Evolutionary conservation across 2,329 filamentous ascomycete genomes (phyloP).

Genomic region (Paecilomyces niveus): DNA sequence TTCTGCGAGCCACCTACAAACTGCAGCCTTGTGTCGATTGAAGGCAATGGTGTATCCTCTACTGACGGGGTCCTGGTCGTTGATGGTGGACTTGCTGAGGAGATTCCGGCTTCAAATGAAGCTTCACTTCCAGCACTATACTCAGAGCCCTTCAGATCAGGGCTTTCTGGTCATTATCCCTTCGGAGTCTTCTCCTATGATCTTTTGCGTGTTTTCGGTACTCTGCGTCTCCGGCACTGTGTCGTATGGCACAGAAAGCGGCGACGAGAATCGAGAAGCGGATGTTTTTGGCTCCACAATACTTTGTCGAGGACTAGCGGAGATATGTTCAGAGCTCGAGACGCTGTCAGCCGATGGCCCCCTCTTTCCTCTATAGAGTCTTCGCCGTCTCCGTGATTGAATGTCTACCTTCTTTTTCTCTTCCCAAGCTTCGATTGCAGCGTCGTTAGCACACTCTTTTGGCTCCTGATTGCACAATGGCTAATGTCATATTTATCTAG

Average conservation of each 20-base stretch:
- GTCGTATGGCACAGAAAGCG: not conserved
- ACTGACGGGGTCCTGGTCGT: not conserved
- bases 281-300: not conserved
- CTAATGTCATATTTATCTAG: not conserved
- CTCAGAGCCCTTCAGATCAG: conserved; percentile 4
- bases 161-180: not conserved
- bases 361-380: not conserved
- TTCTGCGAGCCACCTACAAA: not conserved
- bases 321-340: not conserved
- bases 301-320: not conserved
- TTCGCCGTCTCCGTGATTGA: not conserved
- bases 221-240: conserved; percentile 2
- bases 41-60: not conserved
- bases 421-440: conserved; percentile 23
- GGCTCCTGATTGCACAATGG: conserved; percentile 19
- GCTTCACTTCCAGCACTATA: not conserved
- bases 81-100: not conserved
- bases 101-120: not conserved
- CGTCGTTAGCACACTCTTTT: conserved; percentile 25
- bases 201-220: not conserved
- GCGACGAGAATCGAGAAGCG: not conserved
- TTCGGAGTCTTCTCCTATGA: not conserved
- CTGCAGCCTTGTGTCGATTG: not conserved
- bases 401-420: conserved; percentile 12
- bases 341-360: not conserved